Evolutionary conservation across 2,329 filamentous ascomycete genomes (phyloP), one percentile per base, ranked within the genome.

Genomic region (Cladosporium oxysporum): DNA sequence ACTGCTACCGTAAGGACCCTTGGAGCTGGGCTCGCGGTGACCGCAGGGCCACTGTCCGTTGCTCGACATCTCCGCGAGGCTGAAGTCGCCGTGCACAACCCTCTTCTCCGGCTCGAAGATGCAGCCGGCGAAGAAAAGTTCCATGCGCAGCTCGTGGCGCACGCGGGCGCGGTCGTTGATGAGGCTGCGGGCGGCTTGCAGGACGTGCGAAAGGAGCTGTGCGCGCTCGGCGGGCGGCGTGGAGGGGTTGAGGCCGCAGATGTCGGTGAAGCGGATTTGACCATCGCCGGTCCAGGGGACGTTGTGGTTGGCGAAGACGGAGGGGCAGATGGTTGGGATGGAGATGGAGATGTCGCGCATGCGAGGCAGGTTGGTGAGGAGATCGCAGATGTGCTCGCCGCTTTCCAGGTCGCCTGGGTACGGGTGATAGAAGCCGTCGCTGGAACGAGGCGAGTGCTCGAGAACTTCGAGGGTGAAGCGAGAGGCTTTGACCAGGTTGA

Each of bases 381-480:
- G 75, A 49, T 80, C 76, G 75, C 82, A 84, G 57, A 83, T 78
- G 72, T 84, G 82, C 68, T 83, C 81, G 62, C 76, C 77, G 66
- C 67, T 75, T 72, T 69, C 77, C 70, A 73, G 78, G 58, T 71
- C 76, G 69, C 83, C 82, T 1, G 81, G 80, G 69, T 83, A 79
- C 58, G 82, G 82, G 72, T 83, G 82, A 74, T 78, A 82, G 77
- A 84, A 84, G 71, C 82, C 82, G 71, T 83, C 81, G 69, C 81
- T 77, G 16, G 82, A 82, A 49, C 82, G 79, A n/a, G 83, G 83
- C 53, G 82, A 83, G 74, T 85, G 82, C 74, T 85, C 83, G 28
- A 85, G 78, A 53, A 84, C 81, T 59, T 81, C 79, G 18, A 85
- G 75, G 8, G 82, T 83, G 58, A 75, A 71, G 66, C 76, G 77